Evolutionary conservation across 805 yeast species (phyloP).

Genomic region (Ogataea glucozyma): DNA sequence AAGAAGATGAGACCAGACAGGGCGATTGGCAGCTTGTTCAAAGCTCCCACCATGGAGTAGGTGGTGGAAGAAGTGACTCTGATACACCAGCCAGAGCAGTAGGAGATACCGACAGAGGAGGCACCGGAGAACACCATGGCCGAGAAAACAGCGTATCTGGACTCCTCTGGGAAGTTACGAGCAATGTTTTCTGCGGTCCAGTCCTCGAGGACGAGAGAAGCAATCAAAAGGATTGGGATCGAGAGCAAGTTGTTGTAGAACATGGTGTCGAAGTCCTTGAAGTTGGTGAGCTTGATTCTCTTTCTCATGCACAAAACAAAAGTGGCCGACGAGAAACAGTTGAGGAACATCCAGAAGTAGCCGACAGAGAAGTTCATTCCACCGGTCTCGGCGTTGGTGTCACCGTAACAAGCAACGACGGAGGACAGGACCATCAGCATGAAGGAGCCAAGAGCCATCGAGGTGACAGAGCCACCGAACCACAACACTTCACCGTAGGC

Average conservation of each 20-base stretch:
- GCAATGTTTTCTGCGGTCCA: conserved; percentile 84
- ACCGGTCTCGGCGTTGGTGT: conserved; percentile 41
- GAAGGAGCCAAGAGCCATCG: conserved; percentile 89
- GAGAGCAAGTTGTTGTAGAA: conserved; percentile 94
- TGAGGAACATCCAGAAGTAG: conserved; percentile 94
- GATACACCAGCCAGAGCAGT: conserved; percentile 99
- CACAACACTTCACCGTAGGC: conserved; percentile 98
- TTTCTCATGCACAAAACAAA: conserved; percentile 95
- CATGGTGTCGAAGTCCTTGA: conserved; percentile 97
- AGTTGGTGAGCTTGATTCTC: conserved; percentile 95
- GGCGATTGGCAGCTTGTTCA: conserved; percentile 97
- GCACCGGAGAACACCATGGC: conserved; percentile 93
- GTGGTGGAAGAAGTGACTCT: conserved; percentile 98
- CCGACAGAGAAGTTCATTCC: conserved; percentile 60
- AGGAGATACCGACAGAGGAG: conserved; percentile 94
- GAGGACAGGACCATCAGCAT: conserved; percentile 91
- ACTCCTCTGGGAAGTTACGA: conserved; percentile 73
- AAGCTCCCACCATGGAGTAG: conserved; percentile 98
- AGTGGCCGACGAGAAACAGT: conserved; percentile 92
- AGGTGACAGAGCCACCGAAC: conserved; percentile 91
- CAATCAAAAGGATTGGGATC: conserved; percentile 78
- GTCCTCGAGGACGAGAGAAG: conserved; percentile 83
- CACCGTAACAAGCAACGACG: conserved; percentile 92
- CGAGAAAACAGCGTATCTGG: conserved; percentile 65
- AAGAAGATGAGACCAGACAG: conserved; percentile 92